Base-by-base conservation (phyloP, 2,329 filamentous ascomycete genomes). In the Cladosporium sp. region DNA sequence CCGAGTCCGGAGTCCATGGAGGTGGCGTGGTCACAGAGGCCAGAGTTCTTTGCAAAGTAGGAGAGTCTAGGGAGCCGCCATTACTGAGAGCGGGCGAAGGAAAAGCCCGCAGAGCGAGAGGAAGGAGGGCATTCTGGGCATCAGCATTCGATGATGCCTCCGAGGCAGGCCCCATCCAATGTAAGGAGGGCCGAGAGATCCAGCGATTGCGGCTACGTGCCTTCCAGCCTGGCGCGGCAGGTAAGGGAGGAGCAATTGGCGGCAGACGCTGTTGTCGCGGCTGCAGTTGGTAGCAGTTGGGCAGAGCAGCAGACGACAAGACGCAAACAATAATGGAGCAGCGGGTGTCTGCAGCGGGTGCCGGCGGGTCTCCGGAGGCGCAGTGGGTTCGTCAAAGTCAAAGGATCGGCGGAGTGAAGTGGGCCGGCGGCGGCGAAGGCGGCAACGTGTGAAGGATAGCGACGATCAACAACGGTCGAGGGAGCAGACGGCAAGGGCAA, bases 21-120 rank as follows among this genome's bases (percentile, higher is more conserved):
- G 47, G 34, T 42, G 47, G 42, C 19, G 15, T 34, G n/a, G 20
- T 51, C 11, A 38, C 38, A 36, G 39, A 45, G 28, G 55, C 45
- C 19, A 58, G 43, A 17, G 52, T 51, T 19, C 49, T 55, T 52
- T 47, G 28, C 17, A 64, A 45, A 5, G 58, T 61, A 20, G 62
- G 60, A 39, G 61, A 61, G 39, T 61, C 54, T 39, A 63, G 50
- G 39, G 56, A 58, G 28, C 15, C 36, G 28, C 15, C 36, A 45
- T 55, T 57, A 55, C 57, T 59, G 55, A 51, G 61, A 25, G 59
- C 61, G 25, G 61, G 63, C 43, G 63, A 65, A 22, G 63, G 61
- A 37, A 63, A 58, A 6, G 60, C 51, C 17, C 43, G 37, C 20
- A 60, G 37, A 42, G 30, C 30, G 42, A 38, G 42, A 20, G 54